Conservation (phyloP, 345 rosid species). For the Citrus reticulata region DNA sequence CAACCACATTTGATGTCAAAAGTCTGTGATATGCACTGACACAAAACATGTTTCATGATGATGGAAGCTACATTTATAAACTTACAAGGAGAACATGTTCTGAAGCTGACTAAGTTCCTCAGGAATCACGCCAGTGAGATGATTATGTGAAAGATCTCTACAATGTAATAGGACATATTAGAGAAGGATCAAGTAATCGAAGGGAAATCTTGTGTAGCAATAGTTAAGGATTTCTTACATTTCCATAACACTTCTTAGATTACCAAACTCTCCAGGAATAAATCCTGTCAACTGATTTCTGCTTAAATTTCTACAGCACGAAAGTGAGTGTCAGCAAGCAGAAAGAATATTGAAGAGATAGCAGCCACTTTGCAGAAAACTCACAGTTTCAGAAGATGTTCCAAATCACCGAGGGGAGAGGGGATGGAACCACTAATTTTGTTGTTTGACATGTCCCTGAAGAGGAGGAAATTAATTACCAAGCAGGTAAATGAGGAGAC, state of each 20-base stretch:
- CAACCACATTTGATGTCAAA: background rate
- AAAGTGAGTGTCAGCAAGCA: slow-evolving; percentile 6
- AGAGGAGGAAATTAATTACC: background rate
- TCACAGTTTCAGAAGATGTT: slow-evolving; percentile 92
- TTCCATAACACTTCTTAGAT: slow-evolving; percentile 84
- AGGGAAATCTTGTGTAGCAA: slow-evolving; percentile 10
- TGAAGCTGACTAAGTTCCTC: slow-evolving; percentile 79
- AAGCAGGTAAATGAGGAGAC: slow-evolving; percentile 6
- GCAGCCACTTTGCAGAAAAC: slow-evolving; percentile 18
- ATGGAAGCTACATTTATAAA: background rate
- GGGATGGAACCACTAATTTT: slow-evolving; percentile 80
- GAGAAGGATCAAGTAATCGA: background rate
- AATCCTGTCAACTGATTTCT: slow-evolving; percentile 62
- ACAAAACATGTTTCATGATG: background rate
- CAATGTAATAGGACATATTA: slow-evolving; percentile 13
- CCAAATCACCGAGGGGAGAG: slow-evolving; percentile 89
- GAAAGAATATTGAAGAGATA: slow-evolving; percentile 3
- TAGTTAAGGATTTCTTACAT: slow-evolving; percentile 46
- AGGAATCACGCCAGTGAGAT: slow-evolving; percentile 74
- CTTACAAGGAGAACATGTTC: slow-evolving; percentile 67
- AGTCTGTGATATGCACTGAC: background rate
- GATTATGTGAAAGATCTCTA: slow-evolving; percentile 91
- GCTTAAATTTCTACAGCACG: slow-evolving; percentile 69
- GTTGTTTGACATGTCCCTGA: slow-evolving; percentile 86
- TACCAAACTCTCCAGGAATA: slow-evolving; percentile 86